Base-by-base conservation (phyloP, 2,329 filamentous ascomycete genomes). In the Penicillium sp. region DNA sequence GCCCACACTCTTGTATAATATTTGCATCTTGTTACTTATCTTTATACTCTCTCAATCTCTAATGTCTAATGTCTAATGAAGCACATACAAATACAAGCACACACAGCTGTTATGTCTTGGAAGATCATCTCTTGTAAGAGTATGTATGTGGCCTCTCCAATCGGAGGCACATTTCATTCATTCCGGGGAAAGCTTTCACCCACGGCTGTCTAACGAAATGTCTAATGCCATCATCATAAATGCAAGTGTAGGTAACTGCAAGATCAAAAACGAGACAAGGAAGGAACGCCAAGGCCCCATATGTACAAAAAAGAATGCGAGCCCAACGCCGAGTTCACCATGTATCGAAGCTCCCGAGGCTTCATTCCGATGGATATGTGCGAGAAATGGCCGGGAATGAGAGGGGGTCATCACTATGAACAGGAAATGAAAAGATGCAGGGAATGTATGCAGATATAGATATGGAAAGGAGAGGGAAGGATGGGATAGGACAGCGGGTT, bases 291-390 rank as follows among this genome's bases (percentile, higher is more conserved):
- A 18, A 13, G 35, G 22, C 46, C 19, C 37, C 33, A 33, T 24
- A 56, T 61, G 33, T 61, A 55, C 55, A 56, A 55, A 56, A 56
- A 56, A 46, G 50, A 52, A 41, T 52, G 37, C 19, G 37, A 55
- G 47, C 46, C 50, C 36, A 60, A 54, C 59, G 59, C 56, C 51
- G 39, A 40, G 41, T 36, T 58, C 52, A 46, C 54, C 47, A 59
- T 59, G 50, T 54, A 59, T 40, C 37, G 37, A 56, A 59, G 56
- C 35, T 9, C 14, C 36, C 37, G 16, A 41, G 24, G 36, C 39
- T 40, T 52, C 22, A 33, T 51, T 51, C 22, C 56, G 36, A 58
- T 35, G 46, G 22, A 22, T 27, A 37, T 50, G 47, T 41, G 35
- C 16, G 31, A 40, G 11, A 27, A 18, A 31, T 27, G 16, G 19